Conservation (phyloP, 441 rosid genomes). For the Croton laevigatus region DNA sequence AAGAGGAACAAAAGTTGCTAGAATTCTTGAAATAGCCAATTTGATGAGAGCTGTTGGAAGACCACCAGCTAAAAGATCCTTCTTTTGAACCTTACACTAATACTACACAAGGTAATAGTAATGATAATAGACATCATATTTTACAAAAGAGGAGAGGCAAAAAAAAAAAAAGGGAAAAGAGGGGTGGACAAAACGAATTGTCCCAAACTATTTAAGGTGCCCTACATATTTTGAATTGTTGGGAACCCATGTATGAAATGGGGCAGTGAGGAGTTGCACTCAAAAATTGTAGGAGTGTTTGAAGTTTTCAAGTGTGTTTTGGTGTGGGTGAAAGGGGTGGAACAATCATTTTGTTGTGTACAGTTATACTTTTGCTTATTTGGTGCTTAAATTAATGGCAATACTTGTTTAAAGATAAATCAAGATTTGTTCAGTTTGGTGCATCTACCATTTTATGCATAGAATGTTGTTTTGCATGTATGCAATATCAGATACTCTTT, state of each 20-base stretch:
- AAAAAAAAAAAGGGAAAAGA: not conserved
- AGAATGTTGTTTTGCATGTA: not conserved
- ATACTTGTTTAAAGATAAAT: not conserved
- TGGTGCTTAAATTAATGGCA: conserved; percentile 20
- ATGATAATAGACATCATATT: not conserved
- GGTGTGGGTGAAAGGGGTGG: conserved; percentile 21
- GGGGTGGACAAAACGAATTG: conserved; percentile 17
- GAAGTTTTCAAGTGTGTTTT: conserved; percentile 20
- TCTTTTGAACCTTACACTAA: conserved; percentile 35
- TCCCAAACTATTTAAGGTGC: conserved; percentile 9
- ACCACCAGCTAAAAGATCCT: conserved; percentile 73
- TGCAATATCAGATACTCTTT: not conserved
- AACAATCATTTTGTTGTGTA: conserved; percentile 26
- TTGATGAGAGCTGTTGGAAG: conserved; percentile 88
- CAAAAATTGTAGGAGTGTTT: not conserved
- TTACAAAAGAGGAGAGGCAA: not conserved
- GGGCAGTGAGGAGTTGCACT: not conserved
- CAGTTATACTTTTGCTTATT: conserved; percentile 17
- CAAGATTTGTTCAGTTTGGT: conserved; percentile 3
- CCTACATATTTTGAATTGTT: conserved; percentile 28
- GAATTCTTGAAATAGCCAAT: conserved; percentile 70
- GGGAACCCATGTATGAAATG: conserved; percentile 23
- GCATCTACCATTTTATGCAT: not conserved
- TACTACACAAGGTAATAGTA: not conserved
- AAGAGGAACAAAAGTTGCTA: conserved; percentile 77